Percentiles rank a stretch among this genome's conserved stretches.
Conservation (phyloP, 73 alveolate genomes). For the Symbiodinium pilosum region DNA sequence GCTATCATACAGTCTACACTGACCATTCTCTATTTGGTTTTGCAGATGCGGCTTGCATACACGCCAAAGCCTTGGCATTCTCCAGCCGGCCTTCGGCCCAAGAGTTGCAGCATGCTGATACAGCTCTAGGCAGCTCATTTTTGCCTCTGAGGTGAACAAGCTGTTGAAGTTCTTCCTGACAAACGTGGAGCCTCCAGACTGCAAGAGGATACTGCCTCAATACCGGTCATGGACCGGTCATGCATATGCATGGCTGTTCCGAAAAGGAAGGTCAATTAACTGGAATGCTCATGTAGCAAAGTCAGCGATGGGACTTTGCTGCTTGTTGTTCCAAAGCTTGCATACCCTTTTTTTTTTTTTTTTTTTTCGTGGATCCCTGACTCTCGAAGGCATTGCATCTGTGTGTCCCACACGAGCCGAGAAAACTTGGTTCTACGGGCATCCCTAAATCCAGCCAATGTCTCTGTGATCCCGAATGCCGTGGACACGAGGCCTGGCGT, state of each 20-base stretch:
- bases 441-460: constrained; percentile 97
- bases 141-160: constrained; percentile 72
- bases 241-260: too few relatives aligned
- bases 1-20: constrained; percentile 97
- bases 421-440: constrained; percentile 98
- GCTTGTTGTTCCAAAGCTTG: background rate
- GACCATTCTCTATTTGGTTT: constrained; percentile 99
- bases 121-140: too few relatives aligned
- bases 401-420: constrained; percentile 99
- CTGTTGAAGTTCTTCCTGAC: constrained; percentile 95
- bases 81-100: background rate
- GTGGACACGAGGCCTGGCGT: constrained; percentile 95
- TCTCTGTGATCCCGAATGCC: constrained; percentile 99
- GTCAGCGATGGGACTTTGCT: background rate
- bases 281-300: background rate
- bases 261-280: too few relatives aligned
- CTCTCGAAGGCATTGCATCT: constrained; percentile 97
- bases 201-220: background rate
- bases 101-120: too few relatives aligned
- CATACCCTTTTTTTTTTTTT: background rate
- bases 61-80: constrained; percentile 44
- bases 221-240: too few relatives aligned
- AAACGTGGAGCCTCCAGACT: constrained; percentile 46
- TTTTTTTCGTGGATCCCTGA: background rate
- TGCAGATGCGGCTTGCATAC: constrained; percentile 98